Conservation (phyloP, 352 stramenopile species). For the Phytopythium ostracodes region DNA sequence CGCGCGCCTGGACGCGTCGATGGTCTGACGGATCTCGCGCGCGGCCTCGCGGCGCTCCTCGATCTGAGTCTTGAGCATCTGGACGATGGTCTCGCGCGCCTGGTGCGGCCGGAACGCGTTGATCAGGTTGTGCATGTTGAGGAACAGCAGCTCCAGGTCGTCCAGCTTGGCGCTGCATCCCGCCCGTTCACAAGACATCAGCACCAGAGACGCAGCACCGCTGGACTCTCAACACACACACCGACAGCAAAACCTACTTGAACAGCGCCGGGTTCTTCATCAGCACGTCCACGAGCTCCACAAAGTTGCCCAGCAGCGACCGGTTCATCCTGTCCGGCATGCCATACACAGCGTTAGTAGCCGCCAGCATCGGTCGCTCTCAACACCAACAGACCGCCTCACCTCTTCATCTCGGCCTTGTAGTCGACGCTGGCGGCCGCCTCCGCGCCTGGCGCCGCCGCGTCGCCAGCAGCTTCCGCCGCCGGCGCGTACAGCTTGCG, state of each 20-base stretch:
- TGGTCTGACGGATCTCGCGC: conserved; percentile 69
- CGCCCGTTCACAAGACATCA: too few relatives aligned
- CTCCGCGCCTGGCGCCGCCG: too few relatives aligned
- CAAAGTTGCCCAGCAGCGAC: conserved; percentile 81
- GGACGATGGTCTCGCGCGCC: conserved; percentile 77
- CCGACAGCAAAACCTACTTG: conserved; percentile 42
- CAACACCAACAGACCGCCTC: background rate
- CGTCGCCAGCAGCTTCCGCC: conserved; percentile 6
- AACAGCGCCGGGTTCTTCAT: conserved; percentile 76
- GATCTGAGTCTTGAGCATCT: conserved; percentile 80
- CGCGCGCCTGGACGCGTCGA: conserved; percentile 56
- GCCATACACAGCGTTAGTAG: too few relatives aligned
- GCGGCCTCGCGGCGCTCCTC: conserved; percentile 67
- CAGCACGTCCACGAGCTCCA: conserved; percentile 80
- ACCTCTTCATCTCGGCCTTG: conserved; percentile 83
- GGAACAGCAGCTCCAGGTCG: conserved; percentile 81
- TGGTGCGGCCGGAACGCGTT: conserved; percentile 85
- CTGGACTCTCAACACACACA: background rate
- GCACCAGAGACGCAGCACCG: too few relatives aligned
- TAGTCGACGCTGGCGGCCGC: conserved; percentile 38
- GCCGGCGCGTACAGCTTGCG: conserved; percentile 55
- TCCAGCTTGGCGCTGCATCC: conserved; percentile 67
- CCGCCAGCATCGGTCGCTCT: too few relatives aligned
- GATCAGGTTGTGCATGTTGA: conserved; percentile 91
- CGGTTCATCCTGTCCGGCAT: conserved; percentile 80